phyloP scores from a whole-genome alignment of 148 eudicot species.

The Agrostemma githago region DNA sequence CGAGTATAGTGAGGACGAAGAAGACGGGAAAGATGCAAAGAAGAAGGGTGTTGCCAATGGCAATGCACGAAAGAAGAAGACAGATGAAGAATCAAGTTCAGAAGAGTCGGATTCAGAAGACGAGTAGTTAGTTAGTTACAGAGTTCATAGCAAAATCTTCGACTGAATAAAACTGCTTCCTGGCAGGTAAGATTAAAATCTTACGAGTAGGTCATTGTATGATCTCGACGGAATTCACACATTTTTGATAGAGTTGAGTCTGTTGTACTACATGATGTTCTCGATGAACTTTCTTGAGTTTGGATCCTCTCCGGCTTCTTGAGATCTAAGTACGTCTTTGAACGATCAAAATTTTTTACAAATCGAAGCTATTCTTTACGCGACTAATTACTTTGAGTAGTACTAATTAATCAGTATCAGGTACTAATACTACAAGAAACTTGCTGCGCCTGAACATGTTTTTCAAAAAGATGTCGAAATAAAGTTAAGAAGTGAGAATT shows the following conservation, averaged over 20 bases:
- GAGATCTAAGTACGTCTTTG: neutral
- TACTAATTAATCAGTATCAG: too few relatives aligned
- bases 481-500: too few relatives aligned
- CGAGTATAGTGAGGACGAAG: conserved; percentile 92
- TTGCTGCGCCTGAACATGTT: too few relatives aligned
- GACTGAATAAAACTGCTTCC: conserved; percentile 20
- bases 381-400: too few relatives aligned
- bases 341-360: neutral
- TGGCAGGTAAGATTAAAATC: neutral
- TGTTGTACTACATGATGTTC: neutral
- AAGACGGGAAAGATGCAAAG: conserved; percentile 39
- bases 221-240: conserved; percentile 2
- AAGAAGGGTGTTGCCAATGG: conserved; percentile 42
- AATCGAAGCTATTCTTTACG: neutral
- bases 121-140: conserved; percentile 29
- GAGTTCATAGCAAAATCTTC: neutral
- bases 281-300: neutral
- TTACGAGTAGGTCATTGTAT: conserved; percentile 1
- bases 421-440: too few relatives aligned
- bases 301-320: neutral
- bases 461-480: too few relatives aligned
- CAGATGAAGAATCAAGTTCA: conserved; percentile 35
- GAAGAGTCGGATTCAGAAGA: conserved; percentile 57
- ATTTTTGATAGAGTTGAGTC: conserved; percentile 16
- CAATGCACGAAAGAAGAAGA: conserved; percentile 26